Evolutionary conservation across 1,139 yeast species (phyloP).

Genomic region (Arxiozyma bovina): DNA sequence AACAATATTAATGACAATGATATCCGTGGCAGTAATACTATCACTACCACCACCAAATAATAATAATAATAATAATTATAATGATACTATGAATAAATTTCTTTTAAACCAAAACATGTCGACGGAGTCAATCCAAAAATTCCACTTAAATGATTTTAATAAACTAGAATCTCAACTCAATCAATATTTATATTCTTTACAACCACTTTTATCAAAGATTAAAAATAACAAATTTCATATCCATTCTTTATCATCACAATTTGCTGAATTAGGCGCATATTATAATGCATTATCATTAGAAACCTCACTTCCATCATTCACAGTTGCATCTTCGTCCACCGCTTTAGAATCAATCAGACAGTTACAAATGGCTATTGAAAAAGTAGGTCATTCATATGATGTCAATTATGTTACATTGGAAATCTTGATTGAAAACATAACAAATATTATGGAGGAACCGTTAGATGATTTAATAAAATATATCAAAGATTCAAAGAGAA

Average conservation of each 20-base stretch:
- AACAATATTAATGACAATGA: not conserved
- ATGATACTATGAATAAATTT: not conserved
- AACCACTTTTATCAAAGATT: constrained; percentile 45
- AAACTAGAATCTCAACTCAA: constrained; percentile 46
- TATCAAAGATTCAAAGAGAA: constrained; percentile 56
- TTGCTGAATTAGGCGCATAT: constrained; percentile 34
- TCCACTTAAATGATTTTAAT: constrained; percentile 33
- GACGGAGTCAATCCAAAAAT: not conserved
- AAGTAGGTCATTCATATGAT: constrained; percentile 80
- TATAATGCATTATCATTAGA: constrained; percentile 74
- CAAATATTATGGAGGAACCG: constrained; percentile 72
- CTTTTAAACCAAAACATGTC: not conserved
- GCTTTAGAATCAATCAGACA: not conserved
- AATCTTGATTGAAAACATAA: constrained; percentile 54
- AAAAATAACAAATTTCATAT: constrained; percentile 45
- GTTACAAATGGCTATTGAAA: constrained; percentile 41
- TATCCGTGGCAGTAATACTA: no score
- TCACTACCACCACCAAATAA: not conserved
- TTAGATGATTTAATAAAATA: constrained; percentile 76
- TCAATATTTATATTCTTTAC: constrained; percentile 55
- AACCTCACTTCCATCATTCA: constrained; percentile 33
- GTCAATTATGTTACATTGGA: constrained; percentile 68
- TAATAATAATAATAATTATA: constrained; percentile 4
- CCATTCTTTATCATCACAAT: constrained; percentile 35
- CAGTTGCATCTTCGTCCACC: constrained; percentile 31